phyloP scores from a whole-genome alignment of 1,284 basidiomycete genomes.

The Ceratobasidium sp. region DNA sequence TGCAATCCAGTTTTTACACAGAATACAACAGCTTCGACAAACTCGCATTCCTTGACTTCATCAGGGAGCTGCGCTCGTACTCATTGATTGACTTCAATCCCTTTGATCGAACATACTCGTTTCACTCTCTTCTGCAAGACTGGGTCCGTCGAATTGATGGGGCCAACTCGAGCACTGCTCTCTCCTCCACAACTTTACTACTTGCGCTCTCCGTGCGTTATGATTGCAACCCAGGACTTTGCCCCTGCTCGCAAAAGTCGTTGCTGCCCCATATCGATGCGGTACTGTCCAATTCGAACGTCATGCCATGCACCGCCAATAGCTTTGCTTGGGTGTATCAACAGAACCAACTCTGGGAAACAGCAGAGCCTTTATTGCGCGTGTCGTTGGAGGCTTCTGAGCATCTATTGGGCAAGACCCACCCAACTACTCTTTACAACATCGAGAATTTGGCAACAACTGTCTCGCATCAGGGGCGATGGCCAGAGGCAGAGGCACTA shows the following conservation, averaged over 20 bases:
- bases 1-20: neutral
- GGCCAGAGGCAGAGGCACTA: neutral
- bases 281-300: neutral
- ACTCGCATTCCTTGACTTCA: conserved; percentile 2
- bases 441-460: neutral
- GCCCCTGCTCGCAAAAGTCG: neutral
- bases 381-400: neutral
- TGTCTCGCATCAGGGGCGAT: neutral
- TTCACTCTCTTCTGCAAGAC: conserved; percentile 2
- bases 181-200: neutral
- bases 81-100: conserved; percentile 18
- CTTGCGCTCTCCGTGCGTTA: neutral
- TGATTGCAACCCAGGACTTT: neutral
- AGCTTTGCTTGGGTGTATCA: neutral
- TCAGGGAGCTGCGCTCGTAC: neutral
- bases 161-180: neutral
- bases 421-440: neutral
- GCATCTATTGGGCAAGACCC: neutral
- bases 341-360: neutral
- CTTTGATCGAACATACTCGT: neutral
- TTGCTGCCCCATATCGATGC: neutral
- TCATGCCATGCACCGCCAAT: neutral
- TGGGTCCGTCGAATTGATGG: neutral
- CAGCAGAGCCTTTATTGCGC: neutral
- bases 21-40: neutral